Evolutionary conservation across 768 basidiomycete species (phyloP).

Genomic region (Leccinum rimulosum): DNA sequence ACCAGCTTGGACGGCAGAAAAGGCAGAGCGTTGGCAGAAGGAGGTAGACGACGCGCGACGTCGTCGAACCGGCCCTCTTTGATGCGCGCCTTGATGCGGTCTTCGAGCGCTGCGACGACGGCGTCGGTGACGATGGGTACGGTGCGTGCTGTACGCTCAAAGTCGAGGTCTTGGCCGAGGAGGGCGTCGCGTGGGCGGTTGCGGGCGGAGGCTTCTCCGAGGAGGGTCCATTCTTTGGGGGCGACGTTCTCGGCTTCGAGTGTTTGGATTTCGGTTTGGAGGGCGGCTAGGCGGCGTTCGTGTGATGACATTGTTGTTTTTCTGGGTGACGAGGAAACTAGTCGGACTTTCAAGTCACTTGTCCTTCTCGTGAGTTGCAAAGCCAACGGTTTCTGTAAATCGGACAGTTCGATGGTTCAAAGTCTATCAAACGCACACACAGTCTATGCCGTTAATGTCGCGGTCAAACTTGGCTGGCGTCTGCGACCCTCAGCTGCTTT

Average conservation of each 20-base stretch:
- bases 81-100: conserved; percentile 82
- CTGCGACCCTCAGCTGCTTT: background rate
- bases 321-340: background rate
- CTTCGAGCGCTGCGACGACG: conserved; percentile 76
- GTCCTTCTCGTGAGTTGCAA: too few relatives aligned
- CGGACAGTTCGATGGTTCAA: too few relatives aligned
- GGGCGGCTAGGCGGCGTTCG: conserved; percentile 70
- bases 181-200: conserved; percentile 87
- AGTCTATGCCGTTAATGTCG: too few relatives aligned
- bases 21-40: conserved; percentile 66
- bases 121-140: conserved; percentile 92
- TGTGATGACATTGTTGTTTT: conserved; percentile 35
- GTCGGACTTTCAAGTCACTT: too few relatives aligned
- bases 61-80: conserved; percentile 87
- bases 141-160: conserved; percentile 84
- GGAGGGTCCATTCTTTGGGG: conserved; percentile 87
- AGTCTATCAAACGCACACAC: too few relatives aligned
- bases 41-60: conserved; percentile 75
- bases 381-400: too few relatives aligned
- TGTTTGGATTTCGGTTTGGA: conserved; percentile 74
- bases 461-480: background rate
- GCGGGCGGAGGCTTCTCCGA: conserved; percentile 85
- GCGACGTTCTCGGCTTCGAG: conserved; percentile 87
- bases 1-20: conserved; percentile 89
- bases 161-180: conserved; percentile 92